phyloP scores from a whole-genome alignment of 2,329 filamentous ascomycete genomes.

The Ascochyta rabiei region DNA sequence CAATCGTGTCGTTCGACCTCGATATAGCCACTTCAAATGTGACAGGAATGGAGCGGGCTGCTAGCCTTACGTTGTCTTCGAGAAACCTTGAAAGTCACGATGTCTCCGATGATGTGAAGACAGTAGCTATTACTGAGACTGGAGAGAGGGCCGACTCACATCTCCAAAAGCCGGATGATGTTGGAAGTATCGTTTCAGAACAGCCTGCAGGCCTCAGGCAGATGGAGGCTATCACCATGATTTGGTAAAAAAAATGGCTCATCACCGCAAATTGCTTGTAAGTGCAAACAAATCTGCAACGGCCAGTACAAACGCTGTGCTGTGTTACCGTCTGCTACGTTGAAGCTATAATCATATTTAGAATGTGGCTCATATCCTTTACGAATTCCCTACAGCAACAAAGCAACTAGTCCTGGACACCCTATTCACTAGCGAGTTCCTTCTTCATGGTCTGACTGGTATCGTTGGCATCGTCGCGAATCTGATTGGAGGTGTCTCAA shows the following conservation, averaged over 20 bases:
- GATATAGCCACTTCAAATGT: constrained; percentile 1
- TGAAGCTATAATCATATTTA: not conserved
- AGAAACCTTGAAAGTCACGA: not conserved
- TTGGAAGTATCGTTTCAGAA: not conserved
- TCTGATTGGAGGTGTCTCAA: constrained; percentile 43
- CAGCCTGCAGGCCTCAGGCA: constrained; percentile 33
- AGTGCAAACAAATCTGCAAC: not conserved
- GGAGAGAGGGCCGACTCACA: not conserved
- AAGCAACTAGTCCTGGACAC: constrained; percentile 46
- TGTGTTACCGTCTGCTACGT: no score
- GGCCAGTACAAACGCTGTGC: no score
- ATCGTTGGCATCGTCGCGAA: constrained; percentile 41
- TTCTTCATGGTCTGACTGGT: constrained; percentile 37
- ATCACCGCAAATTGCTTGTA: constrained; percentile 45
- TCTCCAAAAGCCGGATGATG: not conserved
- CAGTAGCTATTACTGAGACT: not conserved
- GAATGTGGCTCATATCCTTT: constrained; percentile 27
- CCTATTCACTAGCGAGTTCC: constrained; percentile 46
- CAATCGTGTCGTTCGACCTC: not conserved
- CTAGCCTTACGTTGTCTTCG: not conserved
- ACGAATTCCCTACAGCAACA: constrained; percentile 54
- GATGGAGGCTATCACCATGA: constrained; percentile 50
- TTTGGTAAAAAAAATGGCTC: constrained; percentile 51
- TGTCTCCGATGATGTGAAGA: not conserved
- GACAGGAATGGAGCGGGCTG: not conserved